Percentiles rank a stretch among this genome's conserved stretches.
These are phyloP conservation scores for Ceratobasidium sp. DNA, from an alignment of 1,284 basidiomycete genomes.

Conservation along the genomic window DNA sequence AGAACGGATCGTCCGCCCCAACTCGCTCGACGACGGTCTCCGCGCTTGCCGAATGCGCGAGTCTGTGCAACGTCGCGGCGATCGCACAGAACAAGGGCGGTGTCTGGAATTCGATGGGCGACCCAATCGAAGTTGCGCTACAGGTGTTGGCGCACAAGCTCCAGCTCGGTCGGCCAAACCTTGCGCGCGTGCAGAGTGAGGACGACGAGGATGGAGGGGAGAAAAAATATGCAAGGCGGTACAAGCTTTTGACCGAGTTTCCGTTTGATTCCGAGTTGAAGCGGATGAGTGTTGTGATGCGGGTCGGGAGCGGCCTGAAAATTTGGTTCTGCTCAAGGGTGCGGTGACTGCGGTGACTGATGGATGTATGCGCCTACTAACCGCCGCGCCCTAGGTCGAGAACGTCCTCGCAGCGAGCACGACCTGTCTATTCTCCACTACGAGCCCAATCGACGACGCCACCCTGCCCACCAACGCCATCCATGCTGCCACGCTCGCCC, in stretches of 20 bases:
- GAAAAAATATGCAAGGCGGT: constrained; percentile 41
- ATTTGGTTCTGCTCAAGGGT: constrained; percentile 65
- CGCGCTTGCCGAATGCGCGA: constrained; percentile 37
- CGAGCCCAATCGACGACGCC: constrained; percentile 49
- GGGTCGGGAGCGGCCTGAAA: constrained; percentile 45
- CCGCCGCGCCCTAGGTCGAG: constrained; percentile 9
- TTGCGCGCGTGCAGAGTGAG: constrained; percentile 33
- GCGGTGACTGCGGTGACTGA: constrained; percentile 70
- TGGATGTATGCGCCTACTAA: constrained; percentile 58
- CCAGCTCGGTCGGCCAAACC: constrained; percentile 37
- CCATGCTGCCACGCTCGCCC: constrained; percentile 59
- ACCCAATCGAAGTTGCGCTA: constrained; percentile 75
- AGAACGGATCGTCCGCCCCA: constrained; percentile 9
- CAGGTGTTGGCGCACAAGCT: constrained; percentile 67
- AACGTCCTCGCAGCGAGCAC: constrained; percentile 40
- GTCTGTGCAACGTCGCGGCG: constrained; percentile 62
- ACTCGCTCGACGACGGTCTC: constrained; percentile 12
- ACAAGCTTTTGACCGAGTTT: constrained; percentile 58
- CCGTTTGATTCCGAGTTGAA: constrained; percentile 73
- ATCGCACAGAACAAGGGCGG: constrained; percentile 58
- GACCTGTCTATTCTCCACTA: constrained; percentile 13
- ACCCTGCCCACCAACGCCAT: constrained; percentile 53
- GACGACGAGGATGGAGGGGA: constrained; percentile 9
- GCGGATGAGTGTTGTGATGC: constrained; percentile 65
- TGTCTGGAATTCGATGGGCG: constrained; percentile 73